phyloP scores from a whole-genome alignment of 306 rosid species.

The Herpetospermum pedunculosum region DNA sequence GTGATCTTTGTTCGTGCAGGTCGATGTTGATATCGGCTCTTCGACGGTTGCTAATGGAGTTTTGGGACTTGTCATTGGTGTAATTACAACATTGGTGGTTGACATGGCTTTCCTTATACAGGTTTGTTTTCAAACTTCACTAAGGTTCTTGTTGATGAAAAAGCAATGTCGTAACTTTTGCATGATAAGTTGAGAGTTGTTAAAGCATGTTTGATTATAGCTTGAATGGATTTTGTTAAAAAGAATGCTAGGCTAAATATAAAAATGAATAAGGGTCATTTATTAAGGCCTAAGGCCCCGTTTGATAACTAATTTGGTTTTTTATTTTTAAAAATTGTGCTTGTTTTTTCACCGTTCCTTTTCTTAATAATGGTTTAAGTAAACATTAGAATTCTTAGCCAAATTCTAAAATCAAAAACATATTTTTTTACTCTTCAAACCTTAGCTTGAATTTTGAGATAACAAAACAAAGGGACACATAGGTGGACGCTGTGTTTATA shows the following conservation, averaged over 20 bases:
- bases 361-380: too few relatives aligned
- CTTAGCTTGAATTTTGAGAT: too few relatives aligned
- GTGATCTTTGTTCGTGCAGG: constrained; percentile 34
- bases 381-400: too few relatives aligned
- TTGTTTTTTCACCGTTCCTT: too few relatives aligned
- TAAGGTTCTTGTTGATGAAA: not conserved
- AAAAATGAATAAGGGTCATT: not conserved
- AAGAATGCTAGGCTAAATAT: too few relatives aligned
- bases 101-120: constrained; percentile 99
- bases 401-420: too few relatives aligned
- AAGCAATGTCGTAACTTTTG: not conserved
- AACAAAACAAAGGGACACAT: too few relatives aligned
- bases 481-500: too few relatives aligned
- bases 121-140: constrained; percentile 26
- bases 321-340: too few relatives aligned
- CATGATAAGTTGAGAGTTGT: not conserved
- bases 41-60: constrained; percentile 99
- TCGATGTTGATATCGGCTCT: constrained; percentile 98
- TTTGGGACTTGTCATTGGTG: constrained; percentile 91
- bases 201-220: not conserved
- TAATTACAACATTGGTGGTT: constrained; percentile 91
- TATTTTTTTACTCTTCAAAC: too few relatives aligned
- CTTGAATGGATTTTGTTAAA: not conserved
- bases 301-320: too few relatives aligned
- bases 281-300: too few relatives aligned